Percentiles rank a stretch among this genome's conserved stretches.
phyloP scores from a whole-genome alignment of 768 basidiomycete species.

The Trametes cinnabarina region DNA sequence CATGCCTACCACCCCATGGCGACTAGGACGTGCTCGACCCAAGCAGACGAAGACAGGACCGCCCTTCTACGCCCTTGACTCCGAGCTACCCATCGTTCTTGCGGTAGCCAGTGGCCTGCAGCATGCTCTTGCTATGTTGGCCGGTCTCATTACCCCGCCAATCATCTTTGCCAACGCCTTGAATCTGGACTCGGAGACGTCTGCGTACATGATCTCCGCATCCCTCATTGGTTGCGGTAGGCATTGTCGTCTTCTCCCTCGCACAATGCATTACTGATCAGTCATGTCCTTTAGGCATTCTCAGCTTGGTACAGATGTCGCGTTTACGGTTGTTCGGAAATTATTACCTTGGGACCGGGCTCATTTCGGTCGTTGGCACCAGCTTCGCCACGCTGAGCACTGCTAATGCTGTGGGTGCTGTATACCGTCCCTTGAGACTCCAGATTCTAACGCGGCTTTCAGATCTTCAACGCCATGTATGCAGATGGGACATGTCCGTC shows the following conservation, averaged over 20 bases:
- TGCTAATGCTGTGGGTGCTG: conserved; percentile 54
- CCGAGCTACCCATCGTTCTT: conserved; percentile 68
- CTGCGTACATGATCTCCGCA: conserved; percentile 79
- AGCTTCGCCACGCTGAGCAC: conserved; percentile 78
- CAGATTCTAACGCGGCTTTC: not conserved
- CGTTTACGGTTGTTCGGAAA: conserved; percentile 55
- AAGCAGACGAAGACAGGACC: conserved; percentile 38
- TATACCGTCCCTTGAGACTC: not conserved
- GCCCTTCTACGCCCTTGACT: conserved; percentile 75
- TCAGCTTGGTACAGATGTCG: conserved; percentile 80
- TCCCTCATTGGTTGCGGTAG: conserved; percentile 75
- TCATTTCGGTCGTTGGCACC: conserved; percentile 79
- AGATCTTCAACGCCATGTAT: conserved; percentile 80
- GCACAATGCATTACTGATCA: not conserved
- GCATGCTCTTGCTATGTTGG: conserved; percentile 80
- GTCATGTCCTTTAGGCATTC: conserved; percentile 50
- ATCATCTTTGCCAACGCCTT: conserved; percentile 73
- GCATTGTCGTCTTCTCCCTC: conserved; percentile 21
- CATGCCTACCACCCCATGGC: conserved; percentile 62
- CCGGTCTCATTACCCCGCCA: conserved; percentile 79
- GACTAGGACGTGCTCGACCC: conserved; percentile 27
- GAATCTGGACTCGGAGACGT: conserved; percentile 53
- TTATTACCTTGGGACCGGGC: conserved; percentile 76
- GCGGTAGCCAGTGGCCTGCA: conserved; percentile 73
- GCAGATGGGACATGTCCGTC: conserved; percentile 73